Evolutionary conservation across 2,329 filamentous ascomycete species (phyloP), one percentile per base, ranked within the genome.

Genomic region (Tolypocladium ovalisporum): DNA sequence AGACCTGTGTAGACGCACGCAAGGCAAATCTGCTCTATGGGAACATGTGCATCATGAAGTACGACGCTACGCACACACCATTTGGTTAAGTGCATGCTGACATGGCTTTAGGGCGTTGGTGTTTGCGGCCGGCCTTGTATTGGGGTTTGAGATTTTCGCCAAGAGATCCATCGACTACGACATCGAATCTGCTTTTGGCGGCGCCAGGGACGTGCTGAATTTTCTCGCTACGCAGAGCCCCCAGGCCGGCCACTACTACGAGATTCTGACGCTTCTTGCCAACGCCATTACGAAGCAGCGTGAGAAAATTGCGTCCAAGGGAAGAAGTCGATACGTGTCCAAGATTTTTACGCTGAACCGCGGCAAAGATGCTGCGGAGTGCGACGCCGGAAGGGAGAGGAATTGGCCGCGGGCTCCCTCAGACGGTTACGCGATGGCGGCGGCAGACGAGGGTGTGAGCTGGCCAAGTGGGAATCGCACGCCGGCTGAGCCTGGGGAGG

Each of bases 11-110:
- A 24, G 75, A 82, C 56, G 75, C 78, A 1, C 67, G 76, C 13
- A 72, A 72, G 10, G 71, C 75, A 2, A 68, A 71, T 0, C 54
- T 79, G 0, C 64, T 83, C 0, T 68, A 79, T 15, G 75, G 73
- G 10, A 83, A 83, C 56, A 82, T 84, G 81, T 80, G 79, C 42
- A 76, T 84, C 6, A 68, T 84, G 56, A 84, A 84, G 80, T 82
- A 67, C 67, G 77, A 35, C 17, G 10, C 37, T 3, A 2, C 0
- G 13, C n/a, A 19, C 9, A 10, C 1, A 27, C 39, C 0, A 4
- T 17, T 13, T 19, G 8, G 17, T 9, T 1, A 12, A 15, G 0
- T 17, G 7, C 24, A 36, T 24, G n/a, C 32, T 57, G 42, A 59
- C 22, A 0, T 4, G 3, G 1, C 1, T n/a, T 13, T 54, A 81